Conservation (phyloP, 805 yeast species). For the Candida taoyuanica region DNA sequence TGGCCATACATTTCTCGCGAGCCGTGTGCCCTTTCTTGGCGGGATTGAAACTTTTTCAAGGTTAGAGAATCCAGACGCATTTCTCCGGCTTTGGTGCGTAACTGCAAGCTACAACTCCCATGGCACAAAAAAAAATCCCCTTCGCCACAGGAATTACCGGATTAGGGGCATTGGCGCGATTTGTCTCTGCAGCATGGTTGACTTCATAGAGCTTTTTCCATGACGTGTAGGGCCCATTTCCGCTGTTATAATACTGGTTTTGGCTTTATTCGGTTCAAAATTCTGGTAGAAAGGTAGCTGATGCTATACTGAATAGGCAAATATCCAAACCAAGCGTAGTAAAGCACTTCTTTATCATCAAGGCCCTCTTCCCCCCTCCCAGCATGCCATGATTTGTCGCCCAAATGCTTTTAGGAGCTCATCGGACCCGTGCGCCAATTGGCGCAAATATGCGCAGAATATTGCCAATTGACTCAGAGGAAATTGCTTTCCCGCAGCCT, state of each 20-base stretch:
- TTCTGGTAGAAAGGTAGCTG: too few relatives aligned
- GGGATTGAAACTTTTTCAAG: too few relatives aligned
- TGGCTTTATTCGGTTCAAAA: too few relatives aligned
- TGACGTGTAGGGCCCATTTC: not conserved
- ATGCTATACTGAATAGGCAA: too few relatives aligned
- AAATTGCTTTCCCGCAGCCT: not conserved
- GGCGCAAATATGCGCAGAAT: constrained; percentile 4
- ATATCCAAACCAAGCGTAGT: too few relatives aligned
- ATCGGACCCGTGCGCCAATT: not conserved
- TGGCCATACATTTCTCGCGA: too few relatives aligned
- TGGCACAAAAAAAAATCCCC: not conserved
- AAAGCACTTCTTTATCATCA: too few relatives aligned
- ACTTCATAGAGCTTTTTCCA: not conserved
- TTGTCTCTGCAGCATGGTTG: not conserved
- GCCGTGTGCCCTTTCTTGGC: not conserved
- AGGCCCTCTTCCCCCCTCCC: too few relatives aligned
- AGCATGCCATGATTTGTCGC: not conserved
- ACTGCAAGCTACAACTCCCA: not conserved
- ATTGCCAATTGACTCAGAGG: not conserved
- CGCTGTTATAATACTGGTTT: not conserved
- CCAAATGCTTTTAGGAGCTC: not conserved
- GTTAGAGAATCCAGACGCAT: not conserved
- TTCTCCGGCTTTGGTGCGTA: not conserved
- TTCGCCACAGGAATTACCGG: not conserved
- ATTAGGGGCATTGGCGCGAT: not conserved